Base-by-base conservation (phyloP, 352 stramenopile species). In the Globisporangium yorkense region DNA sequence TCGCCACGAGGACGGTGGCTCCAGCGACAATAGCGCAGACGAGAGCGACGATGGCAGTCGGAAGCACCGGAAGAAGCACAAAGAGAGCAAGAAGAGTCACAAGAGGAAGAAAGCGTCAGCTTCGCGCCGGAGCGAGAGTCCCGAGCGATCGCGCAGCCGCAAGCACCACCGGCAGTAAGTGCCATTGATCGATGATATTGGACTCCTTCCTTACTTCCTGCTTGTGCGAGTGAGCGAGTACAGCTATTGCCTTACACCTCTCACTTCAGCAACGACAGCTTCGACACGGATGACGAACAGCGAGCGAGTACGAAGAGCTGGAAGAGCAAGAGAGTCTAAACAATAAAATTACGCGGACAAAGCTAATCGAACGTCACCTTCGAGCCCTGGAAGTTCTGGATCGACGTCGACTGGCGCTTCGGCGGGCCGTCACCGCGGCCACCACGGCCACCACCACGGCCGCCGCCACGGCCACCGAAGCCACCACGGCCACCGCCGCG, bases 321-420 rank as follows among this genome's bases (percentile, higher is more conserved):
- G 10, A 15, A 13, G 24, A 27, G 2, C 8, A 57, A 54, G 43
- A 18, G 56, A 47, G 59, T 65, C 59, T 65, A 65, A 56, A 46
- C 45, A 52, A 56, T 62, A 62, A 50, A 29, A 58, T 57, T 54
- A 47, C 57, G 51, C 41, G 27, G 41, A 33, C 54, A 60, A 59
- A 59, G 21, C 44, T 97, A 97, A 82, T 99, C 94, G 69, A 99
- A 99, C 43, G 95, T 98, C 63, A 95, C 94, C 82, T 99, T 99
- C 45, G 80, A 97, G 56, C 97, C 97, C 63, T 92, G 63, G 76
- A 98, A 98, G 68, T 83, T 92, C 57, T 96, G 83, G 74, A 98
- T 98, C 48, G 77, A 80, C 43, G 88, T 84, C 65, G 79, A 70
- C 70, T 97, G 96, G 52, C 88, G 87, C 65, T 88, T 89, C 21